Evolutionary conservation across 2,329 filamentous ascomycete species (phyloP).

Genomic region (Cladorrhinum sp.): DNA sequence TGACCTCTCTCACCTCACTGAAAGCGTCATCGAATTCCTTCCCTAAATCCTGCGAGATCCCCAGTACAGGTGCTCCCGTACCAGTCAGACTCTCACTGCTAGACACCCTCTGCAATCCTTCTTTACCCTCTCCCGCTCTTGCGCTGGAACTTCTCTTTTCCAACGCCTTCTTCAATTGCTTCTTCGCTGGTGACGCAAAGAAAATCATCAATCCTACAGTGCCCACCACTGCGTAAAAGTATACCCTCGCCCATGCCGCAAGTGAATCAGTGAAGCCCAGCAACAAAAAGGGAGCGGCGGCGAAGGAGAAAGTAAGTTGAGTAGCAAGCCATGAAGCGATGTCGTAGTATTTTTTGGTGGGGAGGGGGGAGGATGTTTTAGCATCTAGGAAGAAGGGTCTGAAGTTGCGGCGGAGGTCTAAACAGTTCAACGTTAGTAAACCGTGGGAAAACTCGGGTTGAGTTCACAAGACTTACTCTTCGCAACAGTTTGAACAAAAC

Average conservation of each 20-base stretch:
- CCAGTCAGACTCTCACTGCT: conserved; percentile 56
- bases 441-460: not conserved
- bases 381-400: conserved; percentile 90
- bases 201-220: conserved; percentile 65
- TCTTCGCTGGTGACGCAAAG: conserved; percentile 77
- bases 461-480: conserved; percentile 66
- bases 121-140: conserved; percentile 10
- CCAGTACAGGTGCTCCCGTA: conserved; percentile 63
- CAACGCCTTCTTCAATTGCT: conserved; percentile 52
- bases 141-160: conserved; percentile 54
- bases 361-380: conserved; percentile 64
- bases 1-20: conserved; percentile 71
- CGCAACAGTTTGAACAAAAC: conserved; percentile 86
- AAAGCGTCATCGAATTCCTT: conserved; percentile 76
- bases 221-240: conserved; percentile 79
- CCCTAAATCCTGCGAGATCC: conserved; percentile 73
- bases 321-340: conserved; percentile 33
- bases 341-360: conserved; percentile 84
- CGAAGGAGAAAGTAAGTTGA: conserved; percentile 62
- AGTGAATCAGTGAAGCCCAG: conserved; percentile 70
- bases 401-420: conserved; percentile 84
- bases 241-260: conserved; percentile 76
- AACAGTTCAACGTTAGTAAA: not conserved
- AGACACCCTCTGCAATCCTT: conserved; percentile 41
- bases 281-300: conserved; percentile 79